Evolutionary conservation across 768 basidiomycete genomes (phyloP), one percentile per base, ranked within the genome.

Genomic region (Guyanaporus albipodus): DNA sequence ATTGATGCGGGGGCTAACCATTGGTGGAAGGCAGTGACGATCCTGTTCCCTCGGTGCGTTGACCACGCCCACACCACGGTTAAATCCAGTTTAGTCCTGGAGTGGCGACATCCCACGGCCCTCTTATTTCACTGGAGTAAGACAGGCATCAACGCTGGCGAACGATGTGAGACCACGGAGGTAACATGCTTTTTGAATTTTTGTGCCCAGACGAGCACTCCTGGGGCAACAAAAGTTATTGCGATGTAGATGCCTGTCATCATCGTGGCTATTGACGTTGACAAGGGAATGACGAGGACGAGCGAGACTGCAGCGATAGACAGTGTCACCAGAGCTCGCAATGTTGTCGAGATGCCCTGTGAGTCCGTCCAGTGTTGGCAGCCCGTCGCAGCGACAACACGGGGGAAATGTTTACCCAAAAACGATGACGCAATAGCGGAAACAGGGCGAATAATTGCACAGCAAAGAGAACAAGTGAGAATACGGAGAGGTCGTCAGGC

Each of bases 91-190:
- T 79, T 37, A 83, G 69, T 67, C 79, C 80, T 28, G 90, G 90
- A 54, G 83, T 77, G 23, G 90, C 90, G 22, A 87, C 86, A 63
- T 93, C 91, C 91, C 91, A 93, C 52, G 89, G 86, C 8, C 91
- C 91, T 50, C 87, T 79, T 63, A 93, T 85, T 69, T 91, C 88
- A 65, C 90, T 92, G 60, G n/a, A 44, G 56, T 46, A 42, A 18
- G n/a, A 45, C 40, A 35, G 42, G 47, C 32, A 49, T 53, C 45
- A 51, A 33, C 19, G 45, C 41, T 39, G 33, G 48, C 49, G 46
- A 55, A 55, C 43, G 26, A 43, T 14, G 43, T 22, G 39, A 54
- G 34, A 53, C 36, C 0, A 35, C 27, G 8, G 44, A 49, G 32
- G 53, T 29, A 29, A 74, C 84, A 31, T 59, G 82, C 88, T 93